Base-by-base conservation (phyloP, 495 filamentous ascomycete species). In the Lasiosphaeriaceae sp. region DNA sequence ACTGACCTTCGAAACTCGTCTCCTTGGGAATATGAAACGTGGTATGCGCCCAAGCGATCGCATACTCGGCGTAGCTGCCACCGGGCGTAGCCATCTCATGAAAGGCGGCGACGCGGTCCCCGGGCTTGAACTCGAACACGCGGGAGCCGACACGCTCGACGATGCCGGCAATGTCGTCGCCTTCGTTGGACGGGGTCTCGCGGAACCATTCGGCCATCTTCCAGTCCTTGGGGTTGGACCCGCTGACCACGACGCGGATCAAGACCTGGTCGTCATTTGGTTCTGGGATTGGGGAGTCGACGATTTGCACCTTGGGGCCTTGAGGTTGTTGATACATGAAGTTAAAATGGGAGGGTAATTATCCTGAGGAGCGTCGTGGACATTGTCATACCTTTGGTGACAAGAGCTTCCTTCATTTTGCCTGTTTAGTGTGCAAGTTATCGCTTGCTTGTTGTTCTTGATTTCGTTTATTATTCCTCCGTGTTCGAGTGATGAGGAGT, bases 201-300 rank as follows among this genome's bases (percentile, higher is more conserved):
- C 45, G 17, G 44, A 55, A 34, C 4, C 56, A 48, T 0, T 66
- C 57, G 7, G 74, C 66, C 3, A 73, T 22, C 60, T 87, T 90
- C 88, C 87, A 90, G 71, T 93, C 90, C 64, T 92, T 92, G 2
- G 90, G 90, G 66, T 92, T 92, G 20, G 82, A 84, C 19, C 86
- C 86, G 39, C 77, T 80, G 6, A 85, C 83, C 11, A 86, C 71
- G 35, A 90, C 86, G 55, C 83, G 83, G 62, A 88, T 92, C 16
- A 92, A 76, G 22, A 92, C 73, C 55, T 94, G 81, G 55, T 82
- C 77, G 16, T 77, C 71, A 46, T 77, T 73, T 0, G 85, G 85
- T 20, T 70, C 70, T 1, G 88, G 88, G 54, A 88, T 80, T n/a
- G 82, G 75, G 29, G 78, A 78, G 58, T 90, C 84, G 48, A 83